Base-by-base conservation (phyloP, 2,329 filamentous ascomycete species). In the Aspergillus sp. region DNA sequence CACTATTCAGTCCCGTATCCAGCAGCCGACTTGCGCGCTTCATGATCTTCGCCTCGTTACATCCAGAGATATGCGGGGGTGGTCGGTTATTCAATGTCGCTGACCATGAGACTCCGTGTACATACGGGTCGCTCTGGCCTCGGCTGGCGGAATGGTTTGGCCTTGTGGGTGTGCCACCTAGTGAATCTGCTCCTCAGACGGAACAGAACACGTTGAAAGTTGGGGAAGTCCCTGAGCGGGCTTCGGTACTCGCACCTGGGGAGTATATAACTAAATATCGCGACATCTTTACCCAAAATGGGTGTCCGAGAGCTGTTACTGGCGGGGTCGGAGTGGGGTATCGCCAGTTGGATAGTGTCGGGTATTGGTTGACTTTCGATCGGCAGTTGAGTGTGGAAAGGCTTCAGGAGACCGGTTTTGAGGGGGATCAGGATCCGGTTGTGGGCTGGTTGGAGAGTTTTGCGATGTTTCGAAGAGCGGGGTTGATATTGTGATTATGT, bases 281-380 rank as follows among this genome's bases (percentile, higher is more conserved):
- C 36, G 61, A 70, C 11, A 5, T 75, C 0, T 79, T 80, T 32
- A 36, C 51, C 2, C 59, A 70, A 6, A 53, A 59, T 8, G 74
- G 68, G 0, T 59, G 56, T 5, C 30, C 52, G 0, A 75, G 65
- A 49, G 77, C 71, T 2, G 23, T 66, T 3, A 61, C 47, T 2
- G 66, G 67, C 2, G 78, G 77, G 0, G 78, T 80, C 3, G 74
- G 77, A 0, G 70, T 65, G 6, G 78, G 78, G 0, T 68, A 69
- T 21, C 62, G 70, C 57, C 73, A 82, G 65, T 62, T 82, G 47
- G 74, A 82, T 65, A 72, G 76, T 60, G 71, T 82, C n/a, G 77
- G 80, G 25, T 76, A 74, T 68, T 77, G 80, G 79, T 68, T 83
- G 53, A 77, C 75, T 5, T 82, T 83, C 62, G 80, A 83, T 61